Base-by-base conservation (phyloP, 1,139 yeast species). In the Saccharomycopsis hybrid region DNA sequence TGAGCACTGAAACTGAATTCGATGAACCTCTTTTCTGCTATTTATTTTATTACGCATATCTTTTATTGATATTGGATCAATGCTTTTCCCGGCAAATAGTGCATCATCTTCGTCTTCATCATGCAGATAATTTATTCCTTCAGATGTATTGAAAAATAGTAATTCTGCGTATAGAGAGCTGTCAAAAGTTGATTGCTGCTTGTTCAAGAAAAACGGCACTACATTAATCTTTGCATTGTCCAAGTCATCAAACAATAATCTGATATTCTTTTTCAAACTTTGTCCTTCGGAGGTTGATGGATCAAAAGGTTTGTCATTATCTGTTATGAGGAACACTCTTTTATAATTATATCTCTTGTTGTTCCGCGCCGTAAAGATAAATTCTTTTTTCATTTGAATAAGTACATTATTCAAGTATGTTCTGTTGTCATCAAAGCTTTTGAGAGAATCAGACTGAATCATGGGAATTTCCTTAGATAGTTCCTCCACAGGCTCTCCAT, bases 1-100 rank as follows among this genome's bases (percentile, higher is more conserved):
- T n/a, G 80, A 76, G 56, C 87, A 78, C 9, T 78, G 72, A 59
- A 85, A 85, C 44, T 74, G 76, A 2, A 82, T 73, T 47, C 95
- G 67, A 51, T 77, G 76, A 7, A 85, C 72, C 54, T 82, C 84
- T 54, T 77, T 82, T 36, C 79, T 70, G 45, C 83, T 65, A 41
- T 77, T 63, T 8, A 87, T 76, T 41, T 72, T 68, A 7, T 71
- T 65, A 52, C 74, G 72, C 47, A 85, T 73, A 37, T 69, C 69
- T 0, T 70, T 64, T 0, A 74, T 41, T 28, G 38, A 28, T 7
- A 48, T 37, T 8, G 30, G 38, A 5, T 28, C 32, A 18, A 33
- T 13, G 24, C 11, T 27, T 8, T n/a, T 9, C n/a, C 45, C 43
- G n/a, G n/a, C n/a, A n/a, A n/a, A n/a, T n/a, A n/a, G n/a, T 11